Evolutionary conservation across 2,329 filamentous ascomycete genomes (phyloP).

Genomic region (Bipolaris cookei): DNA sequence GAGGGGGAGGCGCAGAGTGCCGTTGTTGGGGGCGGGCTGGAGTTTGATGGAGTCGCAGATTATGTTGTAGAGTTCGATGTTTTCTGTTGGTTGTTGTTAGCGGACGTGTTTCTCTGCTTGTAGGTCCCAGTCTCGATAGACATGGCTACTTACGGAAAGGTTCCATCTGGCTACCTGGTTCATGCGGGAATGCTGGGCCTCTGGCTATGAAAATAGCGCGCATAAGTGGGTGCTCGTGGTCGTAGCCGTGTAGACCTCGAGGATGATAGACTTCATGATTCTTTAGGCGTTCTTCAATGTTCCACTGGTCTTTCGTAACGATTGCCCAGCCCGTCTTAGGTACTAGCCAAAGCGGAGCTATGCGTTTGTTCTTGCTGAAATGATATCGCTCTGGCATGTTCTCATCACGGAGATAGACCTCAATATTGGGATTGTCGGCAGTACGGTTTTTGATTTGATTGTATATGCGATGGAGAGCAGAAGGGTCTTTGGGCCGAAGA

Average conservation of each 20-base stretch:
- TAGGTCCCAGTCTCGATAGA: background rate
- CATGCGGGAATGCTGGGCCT: constrained; percentile 89
- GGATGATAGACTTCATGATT: constrained; percentile 76
- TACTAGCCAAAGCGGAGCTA: constrained; percentile 93
- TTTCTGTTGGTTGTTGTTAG: constrained; percentile 67
- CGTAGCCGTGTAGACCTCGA: constrained; percentile 88
- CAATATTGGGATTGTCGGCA: constrained; percentile 70
- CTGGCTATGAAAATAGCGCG: constrained; percentile 91
- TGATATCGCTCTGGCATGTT: constrained; percentile 94
- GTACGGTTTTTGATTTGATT: constrained; percentile 61
- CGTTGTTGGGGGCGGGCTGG: constrained; percentile 79
- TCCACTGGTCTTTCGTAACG: constrained; percentile 78
- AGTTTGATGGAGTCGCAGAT: constrained; percentile 86
- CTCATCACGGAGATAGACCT: constrained; percentile 84
- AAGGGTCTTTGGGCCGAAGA: constrained; percentile 75
- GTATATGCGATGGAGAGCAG: constrained; percentile 72
- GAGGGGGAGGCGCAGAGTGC: constrained; percentile 77
- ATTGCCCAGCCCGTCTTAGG: constrained; percentile 94
- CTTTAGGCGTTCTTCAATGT: constrained; percentile 70
- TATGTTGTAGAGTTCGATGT: constrained; percentile 93
- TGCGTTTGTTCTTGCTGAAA: constrained; percentile 84
- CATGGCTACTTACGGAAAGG: constrained; percentile 74
- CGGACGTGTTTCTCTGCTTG: no score
- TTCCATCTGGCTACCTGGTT: constrained; percentile 77
- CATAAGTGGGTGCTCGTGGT: constrained; percentile 94